A percentile compares a stretch with the other conserved stretches of the same genome.
phyloP scores from a whole-genome alignment of 2,329 filamentous ascomycete genomes.

The Davidsoniella neocaledoniae region DNA sequence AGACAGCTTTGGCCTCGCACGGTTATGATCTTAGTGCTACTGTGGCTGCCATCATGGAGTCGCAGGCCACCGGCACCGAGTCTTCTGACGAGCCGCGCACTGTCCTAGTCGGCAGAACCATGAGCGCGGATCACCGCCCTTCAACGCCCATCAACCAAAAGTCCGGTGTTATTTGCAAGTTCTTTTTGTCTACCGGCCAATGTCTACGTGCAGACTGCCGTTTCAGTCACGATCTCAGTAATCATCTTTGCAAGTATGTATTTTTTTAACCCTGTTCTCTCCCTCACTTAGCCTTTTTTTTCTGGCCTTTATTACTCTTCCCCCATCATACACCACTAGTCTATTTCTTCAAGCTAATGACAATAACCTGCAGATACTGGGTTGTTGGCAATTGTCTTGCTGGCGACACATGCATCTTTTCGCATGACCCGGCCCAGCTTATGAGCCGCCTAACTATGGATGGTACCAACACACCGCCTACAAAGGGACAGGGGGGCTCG shows the following conservation, averaged over 20 bases:
- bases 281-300: slow-evolving; percentile 4
- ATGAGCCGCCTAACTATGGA: slow-evolving; percentile 67
- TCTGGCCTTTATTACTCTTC: slow-evolving; percentile 9
- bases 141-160: slow-evolving; percentile 63
- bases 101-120: slow-evolving; percentile 77
- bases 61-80: slow-evolving; percentile 23
- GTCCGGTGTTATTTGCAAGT: slow-evolving; percentile 87
- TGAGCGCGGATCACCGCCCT: slow-evolving; percentile 58
- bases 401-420: slow-evolving; percentile 88
- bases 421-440: slow-evolving; percentile 78
- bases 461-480: slow-evolving; percentile 44
- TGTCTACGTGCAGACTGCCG: slow-evolving; percentile 91
- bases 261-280: slow-evolving; percentile 12
- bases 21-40: slow-evolving; percentile 89
- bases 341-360: slow-evolving; percentile 12
- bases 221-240: slow-evolving; percentile 91
- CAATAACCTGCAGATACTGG: slow-evolving; percentile 54
- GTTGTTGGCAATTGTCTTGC: slow-evolving; percentile 89
- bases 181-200: slow-evolving; percentile 88
- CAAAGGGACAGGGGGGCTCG: slow-evolving; percentile 38
- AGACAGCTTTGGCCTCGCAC: slow-evolving; percentile 73
- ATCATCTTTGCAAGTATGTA: slow-evolving; percentile 93
- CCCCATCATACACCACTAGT: slow-evolving; percentile 11
- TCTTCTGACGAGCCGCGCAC: slow-evolving; percentile 40
- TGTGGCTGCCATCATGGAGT: slow-evolving; percentile 72